Base-by-base conservation (phyloP, 1,284 basidiomycete species). In the Athelia psychrophila region DNA sequence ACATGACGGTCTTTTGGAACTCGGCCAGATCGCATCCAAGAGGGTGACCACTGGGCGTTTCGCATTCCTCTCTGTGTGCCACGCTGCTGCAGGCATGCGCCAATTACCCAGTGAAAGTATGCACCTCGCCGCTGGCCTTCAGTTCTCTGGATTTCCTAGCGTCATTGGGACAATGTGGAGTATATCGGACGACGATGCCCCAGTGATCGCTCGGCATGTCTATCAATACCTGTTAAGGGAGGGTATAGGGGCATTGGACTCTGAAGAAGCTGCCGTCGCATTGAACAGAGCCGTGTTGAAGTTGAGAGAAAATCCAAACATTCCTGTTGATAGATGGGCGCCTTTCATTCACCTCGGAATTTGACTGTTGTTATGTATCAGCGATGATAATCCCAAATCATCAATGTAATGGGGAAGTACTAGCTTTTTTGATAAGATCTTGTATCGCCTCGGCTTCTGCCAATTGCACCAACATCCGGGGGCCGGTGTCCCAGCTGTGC, bases 101-200 rank as follows among this genome's bases (percentile, higher is more conserved):
- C 6, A 8, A 9, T 19, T 46, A 4, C 44, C 44, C 19, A 19
- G 25, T 6, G 25, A 52, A 32, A 50, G 42, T 9, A 38, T 30
- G 15, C 23, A 45, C 15, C 49, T 54, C 18, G 25, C 42, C 16
- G 12, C 44, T 51, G 20, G 33, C 33, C n/a, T 35, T 35, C 33
- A 35, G 33, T 35, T 35, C n/a, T 12, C 33, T 35, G 44, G 20
- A 10, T 35, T 35, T 35, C 33, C 33, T n/a, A 35, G 33, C n/a
- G 33, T 35, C 33, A 35, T 35, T 35, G 33, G 12, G 12, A 35
- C 33, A 12, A 35, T 35, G 33, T 35, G 33, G 33, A 35, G 33
- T n/a, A 35, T 35, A 10, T n/a, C 12, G 10, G 33, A 35, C 33
- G n/a, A 35, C n/a, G 33, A 35, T 35, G 33, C 33, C n/a, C 33